A percentile compares a stretch with the other conserved stretches of the same genome.
These are phyloP conservation scores for Pseudonitzschia multiseries DNA, from an alignment of 108 stramenopile species.

Conservation along the genomic window DNA sequence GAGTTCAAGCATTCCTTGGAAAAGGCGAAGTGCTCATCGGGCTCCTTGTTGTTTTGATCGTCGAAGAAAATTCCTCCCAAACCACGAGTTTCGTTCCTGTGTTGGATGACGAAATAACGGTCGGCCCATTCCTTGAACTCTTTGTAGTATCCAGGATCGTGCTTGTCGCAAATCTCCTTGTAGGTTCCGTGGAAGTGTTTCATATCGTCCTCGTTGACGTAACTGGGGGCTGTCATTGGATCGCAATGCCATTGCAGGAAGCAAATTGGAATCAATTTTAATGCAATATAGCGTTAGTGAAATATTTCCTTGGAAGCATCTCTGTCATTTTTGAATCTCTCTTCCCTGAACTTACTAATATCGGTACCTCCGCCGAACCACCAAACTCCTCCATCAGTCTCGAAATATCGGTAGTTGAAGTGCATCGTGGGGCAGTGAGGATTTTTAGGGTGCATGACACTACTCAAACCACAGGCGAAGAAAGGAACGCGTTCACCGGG, in stretches of 20 bases:
- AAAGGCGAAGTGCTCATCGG: slow-evolving; percentile 88
- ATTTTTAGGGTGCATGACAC: slow-evolving; percentile 99
- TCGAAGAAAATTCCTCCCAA: slow-evolving; percentile 99
- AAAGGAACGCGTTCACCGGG: slow-evolving; percentile 93
- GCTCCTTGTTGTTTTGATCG: slow-evolving; percentile 93
- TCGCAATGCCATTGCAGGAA: not conserved
- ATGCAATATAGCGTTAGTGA: too few relatives aligned
- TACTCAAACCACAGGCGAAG: slow-evolving; percentile 94
- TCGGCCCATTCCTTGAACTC: slow-evolving; percentile 99
- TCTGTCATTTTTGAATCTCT: too few relatives aligned
- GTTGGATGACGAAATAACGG: slow-evolving; percentile 93
- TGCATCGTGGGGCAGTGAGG: slow-evolving; percentile 98
- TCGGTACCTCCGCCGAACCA: slow-evolving; percentile 99
- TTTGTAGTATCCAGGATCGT: slow-evolving; percentile 94
- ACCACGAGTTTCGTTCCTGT: slow-evolving; percentile 96
- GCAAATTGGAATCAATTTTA: too few relatives aligned
- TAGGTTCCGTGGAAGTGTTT: slow-evolving; percentile 97
- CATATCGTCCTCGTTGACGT: slow-evolving; percentile 95
- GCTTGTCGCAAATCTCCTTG: slow-evolving; percentile 98
- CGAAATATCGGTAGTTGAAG: slow-evolving; percentile 99
- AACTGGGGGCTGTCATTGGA: slow-evolving; percentile 72
- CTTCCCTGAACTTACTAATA: slow-evolving; percentile 67
- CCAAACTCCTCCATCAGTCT: slow-evolving; percentile 99
- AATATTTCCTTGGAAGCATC: too few relatives aligned
- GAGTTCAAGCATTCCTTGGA: slow-evolving; percentile 80